Percentiles rank a stretch among this genome's conserved stretches.
Evolutionary conservation across 2,329 filamentous ascomycete genomes (phyloP).

Genomic region (Alternaria longipes): DNA sequence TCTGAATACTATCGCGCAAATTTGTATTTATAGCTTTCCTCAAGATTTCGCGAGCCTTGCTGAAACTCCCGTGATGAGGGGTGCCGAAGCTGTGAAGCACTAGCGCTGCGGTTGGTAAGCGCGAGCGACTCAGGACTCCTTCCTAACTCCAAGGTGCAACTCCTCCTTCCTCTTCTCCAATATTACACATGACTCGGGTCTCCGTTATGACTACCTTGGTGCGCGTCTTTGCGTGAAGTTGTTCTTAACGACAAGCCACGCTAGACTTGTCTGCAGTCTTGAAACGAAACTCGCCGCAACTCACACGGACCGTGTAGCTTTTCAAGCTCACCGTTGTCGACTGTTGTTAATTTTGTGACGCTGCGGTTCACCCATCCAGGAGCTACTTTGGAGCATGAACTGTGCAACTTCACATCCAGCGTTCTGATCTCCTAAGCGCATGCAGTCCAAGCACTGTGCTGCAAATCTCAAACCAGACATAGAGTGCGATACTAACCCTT

Average conservation of each 20-base stretch:
- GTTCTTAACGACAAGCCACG: neutral
- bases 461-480: neutral
- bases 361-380: neutral
- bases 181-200: neutral
- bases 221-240: neutral
- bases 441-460: neutral
- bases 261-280: too few relatives aligned
- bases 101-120: conserved; percentile 9
- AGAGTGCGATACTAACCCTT: neutral
- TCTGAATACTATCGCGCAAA: neutral
- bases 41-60: neutral
- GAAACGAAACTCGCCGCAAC: too few relatives aligned
- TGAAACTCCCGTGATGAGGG: conserved; percentile 16
- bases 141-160: neutral
- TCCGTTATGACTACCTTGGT: neutral
- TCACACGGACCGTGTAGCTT: too few relatives aligned
- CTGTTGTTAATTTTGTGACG: neutral
- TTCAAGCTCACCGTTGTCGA: neutral
- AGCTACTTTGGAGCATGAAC: neutral
- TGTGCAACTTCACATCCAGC: neutral
- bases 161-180: neutral
- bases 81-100: conserved; percentile 15
- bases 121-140: neutral
- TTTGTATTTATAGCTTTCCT: neutral
- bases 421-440: neutral